Conservation (phyloP, 768 basidiomycete genomes). For the Cubamyces sp. region DNA sequence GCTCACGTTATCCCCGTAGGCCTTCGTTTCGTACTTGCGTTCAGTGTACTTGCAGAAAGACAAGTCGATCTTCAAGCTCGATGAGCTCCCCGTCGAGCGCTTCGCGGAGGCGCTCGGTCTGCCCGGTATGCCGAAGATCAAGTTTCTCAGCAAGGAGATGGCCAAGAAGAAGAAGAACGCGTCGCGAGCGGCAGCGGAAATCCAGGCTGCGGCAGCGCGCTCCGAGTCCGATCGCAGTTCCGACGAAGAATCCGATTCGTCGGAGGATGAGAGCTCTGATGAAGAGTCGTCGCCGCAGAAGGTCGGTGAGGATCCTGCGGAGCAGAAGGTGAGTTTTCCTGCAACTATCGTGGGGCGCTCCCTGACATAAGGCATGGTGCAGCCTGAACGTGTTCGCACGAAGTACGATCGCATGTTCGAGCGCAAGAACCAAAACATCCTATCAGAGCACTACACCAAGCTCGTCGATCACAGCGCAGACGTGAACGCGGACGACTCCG, state of each 20-base stretch:
- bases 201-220: conserved; percentile 37
- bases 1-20: conserved; percentile 48
- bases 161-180: conserved; percentile 81
- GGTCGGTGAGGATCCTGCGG: conserved; percentile 31
- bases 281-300: conserved; percentile 26
- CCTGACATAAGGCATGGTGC: not conserved
- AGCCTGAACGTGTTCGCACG: conserved; percentile 63
- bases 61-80: conserved; percentile 89
- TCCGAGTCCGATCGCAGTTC: conserved; percentile 30
- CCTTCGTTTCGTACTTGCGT: conserved; percentile 94
- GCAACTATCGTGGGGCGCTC: too few species aligned
- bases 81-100: conserved; percentile 77
- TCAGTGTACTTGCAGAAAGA: conserved; percentile 93
- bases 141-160: conserved; percentile 71
- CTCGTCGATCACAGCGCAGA: conserved; percentile 72
- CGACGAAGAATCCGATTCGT: conserved; percentile 29
- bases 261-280: conserved; percentile 29
- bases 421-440: conserved; percentile 90
- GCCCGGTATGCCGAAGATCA: conserved; percentile 95
- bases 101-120: conserved; percentile 91
- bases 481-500: conserved; percentile 47
- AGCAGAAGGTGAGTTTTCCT: conserved; percentile 44
- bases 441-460: conserved; percentile 88
- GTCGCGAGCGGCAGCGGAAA: conserved; percentile 46
- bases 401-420: conserved; percentile 99